Conservation (phyloP, 2,329 filamentous ascomycete genomes). For the Emmonsiellopsis sp. region DNA sequence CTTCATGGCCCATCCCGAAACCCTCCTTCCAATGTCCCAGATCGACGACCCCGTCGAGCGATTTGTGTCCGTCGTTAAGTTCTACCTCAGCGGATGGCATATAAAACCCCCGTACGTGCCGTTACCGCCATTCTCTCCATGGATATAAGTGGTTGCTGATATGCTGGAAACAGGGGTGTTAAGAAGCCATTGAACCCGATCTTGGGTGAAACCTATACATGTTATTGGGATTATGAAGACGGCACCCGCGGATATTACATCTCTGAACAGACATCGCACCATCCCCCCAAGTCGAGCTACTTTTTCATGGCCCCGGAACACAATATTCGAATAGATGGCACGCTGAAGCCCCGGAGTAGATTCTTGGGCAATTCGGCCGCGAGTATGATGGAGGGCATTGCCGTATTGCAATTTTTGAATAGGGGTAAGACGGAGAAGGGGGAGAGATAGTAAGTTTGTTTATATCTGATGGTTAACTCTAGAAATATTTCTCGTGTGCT, state of each 20-base stretch:
- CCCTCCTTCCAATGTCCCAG: slow-evolving; percentile 73
- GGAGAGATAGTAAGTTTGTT: slow-evolving; percentile 72
- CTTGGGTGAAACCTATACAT: slow-evolving; percentile 85
- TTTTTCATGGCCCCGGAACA: slow-evolving; percentile 97
- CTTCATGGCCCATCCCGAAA: slow-evolving; percentile 99
- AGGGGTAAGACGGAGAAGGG: slow-evolving; percentile 57
- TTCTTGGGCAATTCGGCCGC: slow-evolving; percentile 96
- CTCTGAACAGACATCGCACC: slow-evolving; percentile 93
- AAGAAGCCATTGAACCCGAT: slow-evolving; percentile 98
- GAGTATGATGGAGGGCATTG: slow-evolving; percentile 96
- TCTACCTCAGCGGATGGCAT: slow-evolving; percentile 97
- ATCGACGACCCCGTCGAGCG: slow-evolving; percentile 83
- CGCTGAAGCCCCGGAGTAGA: slow-evolving; percentile 85
- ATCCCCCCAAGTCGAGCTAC: slow-evolving; percentile 97
- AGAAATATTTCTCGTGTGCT: slow-evolving; percentile 1
- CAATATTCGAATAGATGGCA: slow-evolving; percentile 89
- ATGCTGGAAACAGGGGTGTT: slow-evolving; percentile 57
- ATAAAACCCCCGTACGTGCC: slow-evolving; percentile 81
- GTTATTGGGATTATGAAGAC: slow-evolving; percentile 89
- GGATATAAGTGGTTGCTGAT: not conserved
- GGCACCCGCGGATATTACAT: slow-evolving; percentile 88
- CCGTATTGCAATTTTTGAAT: slow-evolving; percentile 74
- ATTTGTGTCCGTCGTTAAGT: slow-evolving; percentile 93
- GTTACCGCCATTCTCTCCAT: not conserved
- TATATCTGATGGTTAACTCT: not conserved